phyloP scores from a whole-genome alignment of 306 rosid genomes.

The Leucaena leucocephala region DNA sequence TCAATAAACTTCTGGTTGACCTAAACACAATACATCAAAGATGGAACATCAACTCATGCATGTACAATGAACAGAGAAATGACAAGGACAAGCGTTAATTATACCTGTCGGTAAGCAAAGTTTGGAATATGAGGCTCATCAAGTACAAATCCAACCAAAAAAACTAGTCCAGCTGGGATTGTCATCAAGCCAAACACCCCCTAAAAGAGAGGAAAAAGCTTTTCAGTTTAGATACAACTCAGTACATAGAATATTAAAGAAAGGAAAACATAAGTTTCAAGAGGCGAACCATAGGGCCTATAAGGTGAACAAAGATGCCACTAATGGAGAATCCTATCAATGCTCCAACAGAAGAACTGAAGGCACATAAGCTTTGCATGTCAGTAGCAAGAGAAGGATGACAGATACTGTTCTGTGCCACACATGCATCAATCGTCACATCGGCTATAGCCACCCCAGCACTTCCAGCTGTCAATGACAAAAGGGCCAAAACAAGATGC shows the following conservation, averaged over 20 bases:
- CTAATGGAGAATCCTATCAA: constrained; percentile 81
- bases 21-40: constrained; percentile 46
- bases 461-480: constrained; percentile 76
- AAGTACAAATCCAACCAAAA: constrained; percentile 66
- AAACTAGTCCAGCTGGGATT: constrained; percentile 80
- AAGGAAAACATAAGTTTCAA: constrained; percentile 15
- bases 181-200: constrained; percentile 87
- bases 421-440: constrained; percentile 96
- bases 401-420: constrained; percentile 84
- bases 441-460: constrained; percentile 92
- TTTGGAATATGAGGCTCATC: constrained; percentile 64
- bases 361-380: constrained; percentile 94
- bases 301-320: constrained; percentile 83
- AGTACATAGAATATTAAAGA: constrained; percentile 21
- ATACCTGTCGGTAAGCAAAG: constrained; percentile 75
- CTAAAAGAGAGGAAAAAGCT: constrained; percentile 44
- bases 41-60: constrained; percentile 33
- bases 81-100: neutral
- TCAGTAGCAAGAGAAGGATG: constrained; percentile 85
- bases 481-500: constrained; percentile 73
- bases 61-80: constrained; percentile 21
- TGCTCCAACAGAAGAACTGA: constrained; percentile 81
- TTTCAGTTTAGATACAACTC: constrained; percentile 7
- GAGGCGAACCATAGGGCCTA: constrained; percentile 83
- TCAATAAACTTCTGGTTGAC: constrained; percentile 69